Conservation (phyloP, 2,329 filamentous ascomycete species). For the Xylaria sp. region DNA sequence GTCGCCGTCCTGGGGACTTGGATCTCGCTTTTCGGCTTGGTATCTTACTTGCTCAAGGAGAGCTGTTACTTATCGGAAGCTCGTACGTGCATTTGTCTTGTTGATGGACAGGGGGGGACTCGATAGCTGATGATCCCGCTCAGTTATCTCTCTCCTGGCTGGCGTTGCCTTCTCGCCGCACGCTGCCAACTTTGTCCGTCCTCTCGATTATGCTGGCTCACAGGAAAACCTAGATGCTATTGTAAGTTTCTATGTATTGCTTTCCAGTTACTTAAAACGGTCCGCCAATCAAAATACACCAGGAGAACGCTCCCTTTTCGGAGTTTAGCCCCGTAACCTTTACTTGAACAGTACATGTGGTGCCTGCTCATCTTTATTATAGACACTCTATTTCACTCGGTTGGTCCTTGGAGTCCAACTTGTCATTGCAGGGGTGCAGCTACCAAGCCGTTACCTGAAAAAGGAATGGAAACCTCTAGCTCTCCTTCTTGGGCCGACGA, state of each 20-base stretch:
- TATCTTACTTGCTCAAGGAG: conserved; percentile 89
- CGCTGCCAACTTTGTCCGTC: conserved; percentile 75
- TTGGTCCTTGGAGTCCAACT: conserved; percentile 90
- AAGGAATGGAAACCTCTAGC: conserved; percentile 77
- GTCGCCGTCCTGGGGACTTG: conserved; percentile 82
- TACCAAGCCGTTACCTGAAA: conserved; percentile 79
- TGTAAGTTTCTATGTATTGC: conserved; percentile 18
- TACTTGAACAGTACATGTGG: too few relatives aligned
- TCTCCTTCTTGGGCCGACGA: conserved; percentile 78
- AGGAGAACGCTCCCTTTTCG: too few relatives aligned
- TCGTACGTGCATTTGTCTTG: conserved; percentile 54
- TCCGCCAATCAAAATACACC: background rate
- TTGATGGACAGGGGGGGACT: background rate
- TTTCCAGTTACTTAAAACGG: background rate
- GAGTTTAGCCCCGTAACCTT: too few relatives aligned
- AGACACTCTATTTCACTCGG: conserved; percentile 79
- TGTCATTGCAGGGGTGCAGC: conserved; percentile 83
- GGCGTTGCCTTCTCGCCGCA: conserved; percentile 79
- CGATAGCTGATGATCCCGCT: conserved; percentile 9
- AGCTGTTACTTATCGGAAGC: conserved; percentile 90
- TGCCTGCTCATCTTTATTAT: conserved; percentile 5
- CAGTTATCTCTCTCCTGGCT: conserved; percentile 81
- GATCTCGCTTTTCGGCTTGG: conserved; percentile 85
- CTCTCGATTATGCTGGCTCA: conserved; percentile 71
- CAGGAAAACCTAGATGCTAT: conserved; percentile 66